Evolutionary conservation across 352 stramenopile genomes (phyloP), one percentile per base, ranked within the genome.

Genomic region (Labyrinthula sp.): DNA sequence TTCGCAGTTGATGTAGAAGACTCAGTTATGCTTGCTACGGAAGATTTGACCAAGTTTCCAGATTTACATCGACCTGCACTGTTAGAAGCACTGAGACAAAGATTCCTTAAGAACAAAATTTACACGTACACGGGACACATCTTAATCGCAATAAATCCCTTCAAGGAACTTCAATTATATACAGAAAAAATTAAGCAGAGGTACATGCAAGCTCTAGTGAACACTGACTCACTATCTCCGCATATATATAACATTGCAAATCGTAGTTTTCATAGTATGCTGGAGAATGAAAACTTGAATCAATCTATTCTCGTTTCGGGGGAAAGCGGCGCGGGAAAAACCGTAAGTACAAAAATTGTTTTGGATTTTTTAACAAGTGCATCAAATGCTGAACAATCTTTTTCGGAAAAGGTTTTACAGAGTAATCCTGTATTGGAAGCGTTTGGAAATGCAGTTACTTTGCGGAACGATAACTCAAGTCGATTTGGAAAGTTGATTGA

Each of bases 401-500:
- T 52, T 14, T 50, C 43, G 0, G 43, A 47, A 21, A 23, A 35
- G 10, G 43, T 52, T 23, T 20, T 52, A 15, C 34, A 40, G 35
- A 92, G 81, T 3, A 96, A 95, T 63, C 88, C 88, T 30, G 86
- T 97, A 36, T 67, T 96, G 10, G 88, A 97, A 62, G 79, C 79
- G 2, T 97, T 97, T 64, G 88, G 88, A 54, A 97, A 97, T 57
- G 82, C 84, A 26, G 69, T 78, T 23, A 95, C 84, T 15, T 76
- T 93, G 33, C 71, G 84, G 8, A 95, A 95, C 62, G 79, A 93
- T 63, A 95, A 95, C 61, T 90, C 74, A 30, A 78, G 60, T 49
- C 75, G 84, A 8, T 95, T 95, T 58, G 84, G 83, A 40, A 93
- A 93, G 59, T 93, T 89, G 41, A 94, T 94, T 64, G 80, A 95